Percentiles rank a stretch among this genome's conserved stretches.
phyloP scores from a whole-genome alignment of 176 grass and related monocot species.

The Avena insularis region DNA sequence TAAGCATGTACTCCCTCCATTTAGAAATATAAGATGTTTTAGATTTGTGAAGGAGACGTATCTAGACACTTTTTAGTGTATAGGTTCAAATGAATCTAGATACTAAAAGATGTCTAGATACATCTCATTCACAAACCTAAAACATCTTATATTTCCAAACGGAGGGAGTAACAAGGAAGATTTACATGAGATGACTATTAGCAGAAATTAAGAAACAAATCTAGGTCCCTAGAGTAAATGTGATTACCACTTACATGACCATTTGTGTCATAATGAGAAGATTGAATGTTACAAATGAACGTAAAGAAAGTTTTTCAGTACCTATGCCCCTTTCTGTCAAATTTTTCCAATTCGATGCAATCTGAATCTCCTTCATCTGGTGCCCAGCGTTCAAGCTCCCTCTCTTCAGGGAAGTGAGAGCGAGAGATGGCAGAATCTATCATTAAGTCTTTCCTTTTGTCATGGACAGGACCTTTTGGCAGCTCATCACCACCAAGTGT shows the following conservation, averaged over 20 bases:
- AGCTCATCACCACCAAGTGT: constrained; percentile 73
- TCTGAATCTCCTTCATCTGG: constrained; percentile 85
- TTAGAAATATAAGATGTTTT: no score
- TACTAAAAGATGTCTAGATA: no score
- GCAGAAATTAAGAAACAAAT: background rate
- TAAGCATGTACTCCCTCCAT: no score
- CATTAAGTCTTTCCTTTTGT: constrained; percentile 91
- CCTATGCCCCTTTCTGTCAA: constrained; percentile 77
- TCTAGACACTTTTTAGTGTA: no score
- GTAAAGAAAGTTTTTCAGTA: constrained; percentile 36
- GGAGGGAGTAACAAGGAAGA: background rate
- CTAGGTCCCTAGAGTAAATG: background rate
- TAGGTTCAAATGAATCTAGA: no score
- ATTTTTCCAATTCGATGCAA: constrained; percentile 91
- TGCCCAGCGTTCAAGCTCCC: constrained; percentile 90
- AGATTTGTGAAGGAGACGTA: no score
- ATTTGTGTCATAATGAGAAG: background rate
- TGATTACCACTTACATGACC: constrained; percentile 6
- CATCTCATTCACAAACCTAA: no score
- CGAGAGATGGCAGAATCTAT: constrained; percentile 96
- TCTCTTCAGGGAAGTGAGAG: constrained; percentile 78
- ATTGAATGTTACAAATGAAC: constrained; percentile 29
- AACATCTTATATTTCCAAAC: no score
- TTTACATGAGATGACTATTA: constrained; percentile 3
- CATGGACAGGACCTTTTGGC: constrained; percentile 63